Percentiles rank a stretch among this genome's conserved stretches.
These are phyloP conservation scores for Anthracocystis panici-leucophaei DNA, from an alignment of 1,284 basidiomycete genomes.

Conservation along the genomic window DNA sequence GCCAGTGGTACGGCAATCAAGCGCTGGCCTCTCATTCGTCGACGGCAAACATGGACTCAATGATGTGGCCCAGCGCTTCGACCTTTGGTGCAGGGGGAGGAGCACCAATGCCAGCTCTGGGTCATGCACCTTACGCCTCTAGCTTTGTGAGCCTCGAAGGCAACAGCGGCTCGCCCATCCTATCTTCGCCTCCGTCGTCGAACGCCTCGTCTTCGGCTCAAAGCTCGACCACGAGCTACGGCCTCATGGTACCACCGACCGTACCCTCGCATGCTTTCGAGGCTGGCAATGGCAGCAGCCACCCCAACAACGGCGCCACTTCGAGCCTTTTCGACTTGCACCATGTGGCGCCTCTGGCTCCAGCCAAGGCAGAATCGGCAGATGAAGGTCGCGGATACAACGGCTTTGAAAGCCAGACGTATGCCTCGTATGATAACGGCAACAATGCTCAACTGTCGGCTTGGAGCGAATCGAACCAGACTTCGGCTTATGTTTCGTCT, in stretches of 20 bases:
- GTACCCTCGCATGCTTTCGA: constrained; percentile 25
- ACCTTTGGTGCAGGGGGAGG: neutral
- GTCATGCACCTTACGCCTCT: constrained; percentile 6
- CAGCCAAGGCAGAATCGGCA: neutral
- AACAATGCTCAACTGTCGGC: constrained; percentile 9
- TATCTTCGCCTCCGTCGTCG: constrained; percentile 38
- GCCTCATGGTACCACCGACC: constrained; percentile 34
- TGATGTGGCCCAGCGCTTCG: constrained; percentile 31
- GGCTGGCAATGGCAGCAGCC: neutral
- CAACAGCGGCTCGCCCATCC: constrained; percentile 23
- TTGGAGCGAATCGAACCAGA: constrained; percentile 16
- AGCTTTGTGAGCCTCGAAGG: constrained; percentile 6
- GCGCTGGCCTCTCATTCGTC: neutral
- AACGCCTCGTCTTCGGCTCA: constrained; percentile 34
- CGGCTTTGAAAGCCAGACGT: constrained; percentile 2
- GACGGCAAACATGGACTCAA: constrained; percentile 1
- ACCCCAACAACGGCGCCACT: neutral
- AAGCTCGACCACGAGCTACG: constrained; percentile 17
- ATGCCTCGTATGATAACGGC: neutral
- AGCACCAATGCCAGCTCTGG: neutral
- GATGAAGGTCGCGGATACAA: constrained; percentile 12
- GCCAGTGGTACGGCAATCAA: constrained; percentile 19
- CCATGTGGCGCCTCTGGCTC: neutral
- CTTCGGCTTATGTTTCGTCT: constrained; percentile 11
- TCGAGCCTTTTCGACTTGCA: constrained; percentile 6